phyloP scores from a whole-genome alignment of 768 basidiomycete genomes.

The Paxillus rubicundulus region DNA sequence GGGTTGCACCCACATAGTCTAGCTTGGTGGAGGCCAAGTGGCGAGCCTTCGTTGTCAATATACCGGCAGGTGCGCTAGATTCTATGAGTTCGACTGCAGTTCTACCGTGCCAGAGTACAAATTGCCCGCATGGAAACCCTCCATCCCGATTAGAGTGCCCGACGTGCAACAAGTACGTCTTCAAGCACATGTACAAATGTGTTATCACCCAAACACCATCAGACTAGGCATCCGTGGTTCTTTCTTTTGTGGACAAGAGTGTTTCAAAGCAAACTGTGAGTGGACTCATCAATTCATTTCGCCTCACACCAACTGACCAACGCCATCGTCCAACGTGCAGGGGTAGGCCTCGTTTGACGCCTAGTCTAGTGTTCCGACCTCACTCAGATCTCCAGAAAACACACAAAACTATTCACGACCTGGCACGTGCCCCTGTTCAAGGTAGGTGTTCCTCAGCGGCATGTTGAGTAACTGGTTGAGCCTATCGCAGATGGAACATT shows the following conservation, averaged over 20 bases:
- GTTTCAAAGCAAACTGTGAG: constrained; percentile 94
- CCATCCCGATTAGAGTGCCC: constrained; percentile 89
- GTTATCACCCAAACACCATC: constrained; percentile 15
- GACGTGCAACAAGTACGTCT: constrained; percentile 82
- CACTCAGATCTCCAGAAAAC: constrained; percentile 54
- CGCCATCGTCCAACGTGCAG: constrained; percentile 6
- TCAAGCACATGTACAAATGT: background rate
- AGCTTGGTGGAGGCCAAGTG: too few relatives aligned
- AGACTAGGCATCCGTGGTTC: constrained; percentile 82
- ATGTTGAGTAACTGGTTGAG: background rate
- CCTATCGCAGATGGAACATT: constrained; percentile 63
- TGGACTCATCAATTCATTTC: constrained; percentile 6
- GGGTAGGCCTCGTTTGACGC: constrained; percentile 17
- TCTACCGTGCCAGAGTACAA: constrained; percentile 63
- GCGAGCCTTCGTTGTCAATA: background rate
- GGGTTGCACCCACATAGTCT: too few relatives aligned
- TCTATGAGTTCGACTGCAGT: constrained; percentile 38
- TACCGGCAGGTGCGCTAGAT: background rate
- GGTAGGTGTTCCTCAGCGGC: constrained; percentile 4
- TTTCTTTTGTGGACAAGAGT: constrained; percentile 92
- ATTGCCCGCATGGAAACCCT: constrained; percentile 79
- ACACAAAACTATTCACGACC: constrained; percentile 74
- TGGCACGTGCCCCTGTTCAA: constrained; percentile 39
- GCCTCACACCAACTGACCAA: background rate
- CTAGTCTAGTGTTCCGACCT: background rate